These are phyloP conservation scores for Udeniomyces megalosporus DNA, from an alignment of 768 basidiomycete genomes.

Conservation along the genomic window DNA sequence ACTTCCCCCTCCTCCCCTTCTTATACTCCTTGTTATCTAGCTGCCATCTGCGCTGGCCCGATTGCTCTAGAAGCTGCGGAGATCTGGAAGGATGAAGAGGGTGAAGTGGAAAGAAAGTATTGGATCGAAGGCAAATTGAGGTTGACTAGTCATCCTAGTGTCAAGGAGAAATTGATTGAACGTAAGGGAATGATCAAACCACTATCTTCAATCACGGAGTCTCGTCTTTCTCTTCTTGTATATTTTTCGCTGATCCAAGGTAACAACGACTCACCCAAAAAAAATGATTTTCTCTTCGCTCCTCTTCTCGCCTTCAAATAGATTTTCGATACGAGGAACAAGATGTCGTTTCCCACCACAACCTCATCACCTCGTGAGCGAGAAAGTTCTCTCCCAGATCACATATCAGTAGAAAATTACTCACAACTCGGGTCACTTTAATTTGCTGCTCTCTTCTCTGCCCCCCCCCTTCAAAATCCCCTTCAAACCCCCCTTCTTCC, in stretches of 20 bases:
- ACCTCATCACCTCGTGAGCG: background rate
- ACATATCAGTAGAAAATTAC: no score
- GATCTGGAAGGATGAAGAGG: background rate
- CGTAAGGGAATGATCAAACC: no score
- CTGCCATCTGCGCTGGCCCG: constrained; percentile 7
- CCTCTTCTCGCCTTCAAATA: background rate
- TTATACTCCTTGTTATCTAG: background rate
- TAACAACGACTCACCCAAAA: background rate
- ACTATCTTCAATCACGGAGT: background rate
- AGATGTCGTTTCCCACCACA: background rate
- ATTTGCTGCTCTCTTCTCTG: background rate
- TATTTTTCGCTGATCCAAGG: no score
- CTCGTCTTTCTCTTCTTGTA: no score
- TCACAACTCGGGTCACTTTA: no score
- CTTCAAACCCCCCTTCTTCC: background rate
- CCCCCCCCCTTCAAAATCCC: background rate
- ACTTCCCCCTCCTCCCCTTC: background rate
- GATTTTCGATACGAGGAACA: background rate
- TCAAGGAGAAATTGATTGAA: constrained; percentile 1
- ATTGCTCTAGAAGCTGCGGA: background rate
- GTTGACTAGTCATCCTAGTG: constrained; percentile 10
- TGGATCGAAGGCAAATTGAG: constrained; percentile 10
- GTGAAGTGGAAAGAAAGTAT: background rate
- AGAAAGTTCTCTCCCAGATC: no score
- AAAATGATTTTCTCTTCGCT: background rate